phyloP scores from a whole-genome alignment of 345 rosid genomes.

The Syzygium grande region DNA sequence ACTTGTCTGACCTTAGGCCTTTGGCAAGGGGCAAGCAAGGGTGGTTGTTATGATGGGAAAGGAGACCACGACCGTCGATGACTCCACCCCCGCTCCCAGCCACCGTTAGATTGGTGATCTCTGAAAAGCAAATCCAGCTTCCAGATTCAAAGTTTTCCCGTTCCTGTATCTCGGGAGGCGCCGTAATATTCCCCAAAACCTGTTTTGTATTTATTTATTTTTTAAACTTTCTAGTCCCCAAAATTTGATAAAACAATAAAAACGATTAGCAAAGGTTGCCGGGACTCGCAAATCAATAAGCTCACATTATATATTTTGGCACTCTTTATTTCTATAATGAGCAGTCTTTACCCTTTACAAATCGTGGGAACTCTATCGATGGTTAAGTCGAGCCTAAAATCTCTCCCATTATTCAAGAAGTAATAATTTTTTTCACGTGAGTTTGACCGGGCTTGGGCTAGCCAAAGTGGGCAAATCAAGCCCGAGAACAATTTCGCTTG shows the following conservation, averaged over 20 bases:
- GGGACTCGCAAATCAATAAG: too few species aligned
- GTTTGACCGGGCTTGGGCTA: too few species aligned
- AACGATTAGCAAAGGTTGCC: not conserved
- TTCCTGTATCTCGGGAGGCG: conserved; percentile 7
- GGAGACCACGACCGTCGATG: conserved; percentile 29
- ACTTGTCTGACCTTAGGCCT: not conserved
- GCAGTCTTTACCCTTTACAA: too few species aligned
- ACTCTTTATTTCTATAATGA: too few species aligned
- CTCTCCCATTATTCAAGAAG: not conserved
- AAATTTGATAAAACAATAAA: not conserved
- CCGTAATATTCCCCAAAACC: conserved; percentile 11
- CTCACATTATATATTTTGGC: too few species aligned
- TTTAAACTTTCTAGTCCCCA: not conserved
- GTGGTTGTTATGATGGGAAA: not conserved
- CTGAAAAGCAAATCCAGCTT: conserved; percentile 18
- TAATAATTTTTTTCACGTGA: not conserved
- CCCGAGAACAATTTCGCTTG: too few species aligned
- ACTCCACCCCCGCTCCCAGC: conserved; percentile 18
- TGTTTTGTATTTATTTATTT: not conserved
- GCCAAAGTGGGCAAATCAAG: too few species aligned
- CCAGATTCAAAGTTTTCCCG: conserved; percentile 19
- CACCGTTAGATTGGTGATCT: conserved; percentile 15
- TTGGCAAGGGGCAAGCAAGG: too few species aligned
- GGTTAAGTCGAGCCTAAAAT: not conserved
- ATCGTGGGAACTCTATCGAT: not conserved